Evolutionary conservation across 345 rosid genomes (phyloP).

Genomic region (Rubroshorea leprosula): DNA sequence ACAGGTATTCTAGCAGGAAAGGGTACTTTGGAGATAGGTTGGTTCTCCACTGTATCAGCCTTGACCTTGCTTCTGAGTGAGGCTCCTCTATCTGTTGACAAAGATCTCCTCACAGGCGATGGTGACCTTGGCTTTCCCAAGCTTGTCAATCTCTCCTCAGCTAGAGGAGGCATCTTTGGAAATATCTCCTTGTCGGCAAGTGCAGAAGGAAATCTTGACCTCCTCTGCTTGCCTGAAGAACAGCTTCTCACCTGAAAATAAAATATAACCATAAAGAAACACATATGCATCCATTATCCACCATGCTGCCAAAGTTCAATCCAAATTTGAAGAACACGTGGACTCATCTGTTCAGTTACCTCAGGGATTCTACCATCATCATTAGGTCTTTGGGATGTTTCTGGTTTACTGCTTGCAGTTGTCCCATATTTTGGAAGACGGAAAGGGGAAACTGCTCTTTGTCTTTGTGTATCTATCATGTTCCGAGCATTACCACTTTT

Average conservation of each 20-base stretch:
- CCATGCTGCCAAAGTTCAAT: not conserved
- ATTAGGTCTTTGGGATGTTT: conserved; percentile 40
- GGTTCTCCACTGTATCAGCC: conserved; percentile 50
- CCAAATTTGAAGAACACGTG: not conserved
- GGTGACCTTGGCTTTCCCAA: conserved; percentile 52
- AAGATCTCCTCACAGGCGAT: conserved; percentile 67
- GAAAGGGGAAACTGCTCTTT: conserved; percentile 87
- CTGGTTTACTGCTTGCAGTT: conserved; percentile 40
- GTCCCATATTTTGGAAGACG: conserved; percentile 51
- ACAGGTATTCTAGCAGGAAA: conserved; percentile 81
- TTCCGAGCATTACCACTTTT: conserved; percentile 36
- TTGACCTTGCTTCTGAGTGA: conserved; percentile 46
- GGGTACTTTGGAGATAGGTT: conserved; percentile 49
- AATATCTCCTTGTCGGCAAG: conserved; percentile 51
- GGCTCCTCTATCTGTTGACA: conserved; percentile 82
- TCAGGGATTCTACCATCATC: conserved; percentile 47
- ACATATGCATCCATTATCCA: not conserved
- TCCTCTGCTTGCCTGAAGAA: conserved; percentile 84
- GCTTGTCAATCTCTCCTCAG: conserved; percentile 44
- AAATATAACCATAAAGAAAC: conserved; percentile 4
- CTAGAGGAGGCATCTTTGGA: conserved; percentile 35
- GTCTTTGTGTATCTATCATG: conserved; percentile 50
- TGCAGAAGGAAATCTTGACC: conserved; percentile 64
- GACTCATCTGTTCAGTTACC: conserved; percentile 31
- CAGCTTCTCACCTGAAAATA: conserved; percentile 66